Evolutionary conservation across 345 rosid genomes (phyloP), one percentile per base, ranked within the genome.

Genomic region (Erucastrum elatum): DNA sequence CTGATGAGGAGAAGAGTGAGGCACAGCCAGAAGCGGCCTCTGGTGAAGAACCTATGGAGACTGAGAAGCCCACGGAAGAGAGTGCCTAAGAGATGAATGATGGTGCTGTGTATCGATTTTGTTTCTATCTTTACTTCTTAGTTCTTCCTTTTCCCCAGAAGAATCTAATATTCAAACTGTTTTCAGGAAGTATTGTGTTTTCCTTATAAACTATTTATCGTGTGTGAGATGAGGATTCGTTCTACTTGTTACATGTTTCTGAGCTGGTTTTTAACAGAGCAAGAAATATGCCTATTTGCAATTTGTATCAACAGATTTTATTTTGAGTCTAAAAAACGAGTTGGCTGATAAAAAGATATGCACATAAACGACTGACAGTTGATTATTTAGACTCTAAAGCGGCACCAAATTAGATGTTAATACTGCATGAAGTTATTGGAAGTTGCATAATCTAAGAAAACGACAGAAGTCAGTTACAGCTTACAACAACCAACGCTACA

Each of bases 11-110:
- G 2, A 59, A 68, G 29, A 85, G 77, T 9, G 95, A 89, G 70
- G 79, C 82, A 13, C 89, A 88, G 63, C 67, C 90, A 34, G 76
- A 82, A 25, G 6, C 63, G 6, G 83, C 94, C 2, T 16, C 68
- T 1, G 29, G 49, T 0, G 87, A 70, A 44, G 97, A 91, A 77
- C 87, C 94, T 17, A 93, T 93, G 97, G 97, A 91, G 77, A 93
- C 91, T 0, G 96, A 90, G 46, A 86, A 87, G 35, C 69, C 82
- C n/a, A 21, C 51, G 4, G 64, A 79, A 73, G 74, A 60, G 6
- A 66, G 74, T 34, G 64, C 74, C 65, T 78, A 73, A 49, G 62
- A 66, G 44, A 9, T 37, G 59, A 58, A 58, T 58, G 71, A 21
- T 46, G 53, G 6, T 44, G 72, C 60, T 67, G 12, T 46, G 78